Percentiles rank a stretch among this genome's conserved stretches.
These are phyloP conservation scores for Clarireedia homoeocarpa DNA, from an alignment of 2,329 filamentous ascomycete species.

Conservation along the genomic window DNA sequence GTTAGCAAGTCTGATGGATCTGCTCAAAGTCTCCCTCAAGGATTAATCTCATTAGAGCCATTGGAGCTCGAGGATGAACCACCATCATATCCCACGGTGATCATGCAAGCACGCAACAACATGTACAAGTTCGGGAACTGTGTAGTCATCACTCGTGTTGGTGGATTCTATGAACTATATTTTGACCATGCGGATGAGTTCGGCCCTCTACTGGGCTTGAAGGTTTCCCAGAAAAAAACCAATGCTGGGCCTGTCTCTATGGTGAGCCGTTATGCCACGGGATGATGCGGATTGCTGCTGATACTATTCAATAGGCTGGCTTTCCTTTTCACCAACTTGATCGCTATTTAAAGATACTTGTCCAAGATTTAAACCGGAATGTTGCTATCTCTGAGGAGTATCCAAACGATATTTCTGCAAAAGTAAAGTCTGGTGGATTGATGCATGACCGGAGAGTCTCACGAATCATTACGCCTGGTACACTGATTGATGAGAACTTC, in stretches of 20 bases:
- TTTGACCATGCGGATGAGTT: slow-evolving; percentile 91
- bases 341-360: slow-evolving; percentile 83
- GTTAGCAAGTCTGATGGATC: neutral
- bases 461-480: slow-evolving; percentile 87
- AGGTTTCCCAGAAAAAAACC: slow-evolving; percentile 76
- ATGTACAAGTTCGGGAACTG: slow-evolving; percentile 89
- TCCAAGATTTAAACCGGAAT: slow-evolving; percentile 82
- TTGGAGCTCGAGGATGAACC: slow-evolving; percentile 33
- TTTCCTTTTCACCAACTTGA: slow-evolving; percentile 93
- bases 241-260: slow-evolving; percentile 74
- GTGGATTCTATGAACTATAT: slow-evolving; percentile 96
- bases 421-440: slow-evolving; percentile 66
- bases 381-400: slow-evolving; percentile 95
- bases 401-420: slow-evolving; percentile 61
- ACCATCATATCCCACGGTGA: slow-evolving; percentile 72
- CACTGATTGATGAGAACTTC: slow-evolving; percentile 94
- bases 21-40: slow-evolving; percentile 44
- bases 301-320: slow-evolving; percentile 52
- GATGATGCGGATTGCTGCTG: neutral
- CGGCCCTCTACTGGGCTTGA: slow-evolving; percentile 78
- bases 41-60: slow-evolving; percentile 35
- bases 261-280: slow-evolving; percentile 40
- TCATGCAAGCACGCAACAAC: slow-evolving; percentile 79
- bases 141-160: slow-evolving; percentile 83
- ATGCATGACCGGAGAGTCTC: slow-evolving; percentile 80